These are phyloP conservation scores for Bipolaris cookei DNA, from an alignment of 2,329 filamentous ascomycete species.

Conservation along the genomic window DNA sequence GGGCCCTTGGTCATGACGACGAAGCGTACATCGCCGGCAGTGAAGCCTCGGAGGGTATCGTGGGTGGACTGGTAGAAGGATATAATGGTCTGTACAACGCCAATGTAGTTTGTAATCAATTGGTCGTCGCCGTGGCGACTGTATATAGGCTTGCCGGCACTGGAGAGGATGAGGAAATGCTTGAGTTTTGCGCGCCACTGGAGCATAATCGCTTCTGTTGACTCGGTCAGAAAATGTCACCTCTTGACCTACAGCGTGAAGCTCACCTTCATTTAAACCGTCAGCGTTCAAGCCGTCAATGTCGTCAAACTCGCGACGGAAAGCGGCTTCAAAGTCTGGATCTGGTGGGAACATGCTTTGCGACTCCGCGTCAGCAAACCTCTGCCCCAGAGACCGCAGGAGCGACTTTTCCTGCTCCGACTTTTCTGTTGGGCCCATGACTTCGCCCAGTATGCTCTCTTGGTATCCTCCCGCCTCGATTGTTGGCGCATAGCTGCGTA, in stretches of 20 bases:
- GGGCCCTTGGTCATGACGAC: slow-evolving; percentile 85
- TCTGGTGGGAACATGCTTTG: slow-evolving; percentile 59
- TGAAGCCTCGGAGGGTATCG: slow-evolving; percentile 81
- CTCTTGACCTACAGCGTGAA: slow-evolving; percentile 37
- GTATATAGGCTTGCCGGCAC: slow-evolving; percentile 96
- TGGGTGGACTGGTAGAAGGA: slow-evolving; percentile 88
- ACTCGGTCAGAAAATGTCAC: slow-evolving; percentile 37
- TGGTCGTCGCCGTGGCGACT: slow-evolving; percentile 91
- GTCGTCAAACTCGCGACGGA: slow-evolving; percentile 78
- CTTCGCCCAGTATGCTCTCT: slow-evolving; percentile 80
- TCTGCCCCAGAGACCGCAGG: slow-evolving; percentile 70
- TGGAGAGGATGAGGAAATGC: slow-evolving; percentile 95
- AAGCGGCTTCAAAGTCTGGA: slow-evolving; percentile 64
- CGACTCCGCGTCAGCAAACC: slow-evolving; percentile 60
- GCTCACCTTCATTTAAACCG: slow-evolving; percentile 65
- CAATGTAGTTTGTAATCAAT: slow-evolving; percentile 91
- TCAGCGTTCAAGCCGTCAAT: slow-evolving; percentile 66
- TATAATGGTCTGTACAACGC: slow-evolving; percentile 95
- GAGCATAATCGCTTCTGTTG: slow-evolving; percentile 60
- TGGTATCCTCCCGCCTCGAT: slow-evolving; percentile 71
- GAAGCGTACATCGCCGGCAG: slow-evolving; percentile 84
- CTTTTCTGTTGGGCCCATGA: slow-evolving; percentile 67
- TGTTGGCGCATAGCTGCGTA: slow-evolving; percentile 70
- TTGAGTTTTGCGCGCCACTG: slow-evolving; percentile 93
- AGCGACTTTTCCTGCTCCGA: slow-evolving; percentile 67